Base-by-base conservation (phyloP, 345 rosid genomes). In the Pistacia atlantica region DNA sequence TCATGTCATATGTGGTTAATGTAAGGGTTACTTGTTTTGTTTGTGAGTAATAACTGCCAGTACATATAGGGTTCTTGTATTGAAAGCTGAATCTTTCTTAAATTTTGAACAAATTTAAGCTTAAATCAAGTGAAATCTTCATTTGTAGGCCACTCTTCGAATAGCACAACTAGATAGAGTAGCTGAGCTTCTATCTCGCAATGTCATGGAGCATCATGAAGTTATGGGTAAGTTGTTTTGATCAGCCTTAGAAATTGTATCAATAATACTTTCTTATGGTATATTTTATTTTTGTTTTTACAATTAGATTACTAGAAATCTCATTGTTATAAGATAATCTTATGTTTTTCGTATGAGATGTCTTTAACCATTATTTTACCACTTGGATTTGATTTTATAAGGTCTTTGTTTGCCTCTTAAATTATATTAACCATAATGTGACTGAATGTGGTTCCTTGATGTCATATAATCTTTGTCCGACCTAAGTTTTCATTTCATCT, bases 131-230 rank as follows among this genome's bases (percentile, higher is more conserved):
- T 68, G 38, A 68, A 37, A 65, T 81, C 74, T 56, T 80, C 55
- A 61, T 83, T 82, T 83, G 60, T 80, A 96, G 99, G 99, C 95
- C 11, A 78, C 96, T 17, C 83, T 94, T 85, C 90, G 98, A 89
- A 82, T 97, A 80, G 87, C 90, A 17, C 99, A 97, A 79, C 80
- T 97, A 72, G 99, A 97, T 86, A 87, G 83, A 82, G 97, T 94
- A 62, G 82, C 97, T 20, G 99, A 97, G 80, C 83, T 20, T 62
- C 80, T 97, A 69, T 97, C 98, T 59, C 87, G 80, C 28, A 86
- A 94, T 69, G 99, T 96, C 69, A 92, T 94, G 97, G 92, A 93
- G 84, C 97, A 96, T 90, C 94, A 90, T 83, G 93, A 96, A 94
- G 98, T 91, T 62, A 96, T 94, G 99, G 99, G 99, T 96, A 81